These are phyloP conservation scores for Volvox reticuliferus DNA, from an alignment of 139 green algal species.

Conservation along the genomic window DNA sequence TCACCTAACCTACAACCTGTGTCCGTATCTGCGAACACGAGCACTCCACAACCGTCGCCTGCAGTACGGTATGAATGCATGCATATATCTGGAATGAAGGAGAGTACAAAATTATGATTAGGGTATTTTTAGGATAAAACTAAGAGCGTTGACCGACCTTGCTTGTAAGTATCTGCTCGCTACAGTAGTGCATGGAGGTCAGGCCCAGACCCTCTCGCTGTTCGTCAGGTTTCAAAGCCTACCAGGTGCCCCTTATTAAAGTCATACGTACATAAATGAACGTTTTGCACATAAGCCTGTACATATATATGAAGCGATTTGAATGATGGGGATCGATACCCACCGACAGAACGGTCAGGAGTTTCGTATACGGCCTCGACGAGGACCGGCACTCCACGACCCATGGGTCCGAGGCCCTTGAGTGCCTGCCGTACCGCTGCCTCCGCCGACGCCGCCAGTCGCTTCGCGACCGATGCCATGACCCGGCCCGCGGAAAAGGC, in stretches of 20 bases:
- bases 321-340: background rate
- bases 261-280: too few relatives aligned
- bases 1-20: conserved; percentile 71
- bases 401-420: background rate
- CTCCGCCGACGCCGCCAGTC: conserved; percentile 62
- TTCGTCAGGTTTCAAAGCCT: too few relatives aligned
- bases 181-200: too few relatives aligned
- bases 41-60: conserved; percentile 72
- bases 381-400: background rate
- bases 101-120: too few relatives aligned
- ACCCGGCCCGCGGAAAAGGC: conserved; percentile 70
- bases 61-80: background rate
- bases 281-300: too few relatives aligned
- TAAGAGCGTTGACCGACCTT: too few relatives aligned
- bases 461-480: conserved; percentile 19
- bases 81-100: too few relatives aligned
- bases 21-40: conserved; percentile 69
- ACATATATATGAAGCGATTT: too few relatives aligned
- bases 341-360: conserved; percentile 22
- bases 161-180: too few relatives aligned
- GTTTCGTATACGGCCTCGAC: conserved; percentile 46
- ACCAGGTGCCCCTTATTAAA: too few relatives aligned
- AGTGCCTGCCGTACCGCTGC: conserved; percentile 10
- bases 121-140: too few relatives aligned
- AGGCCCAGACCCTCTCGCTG: too few relatives aligned